Conservation (phyloP, 1,284 basidiomycete genomes). For the Tilletia horrida region DNA sequence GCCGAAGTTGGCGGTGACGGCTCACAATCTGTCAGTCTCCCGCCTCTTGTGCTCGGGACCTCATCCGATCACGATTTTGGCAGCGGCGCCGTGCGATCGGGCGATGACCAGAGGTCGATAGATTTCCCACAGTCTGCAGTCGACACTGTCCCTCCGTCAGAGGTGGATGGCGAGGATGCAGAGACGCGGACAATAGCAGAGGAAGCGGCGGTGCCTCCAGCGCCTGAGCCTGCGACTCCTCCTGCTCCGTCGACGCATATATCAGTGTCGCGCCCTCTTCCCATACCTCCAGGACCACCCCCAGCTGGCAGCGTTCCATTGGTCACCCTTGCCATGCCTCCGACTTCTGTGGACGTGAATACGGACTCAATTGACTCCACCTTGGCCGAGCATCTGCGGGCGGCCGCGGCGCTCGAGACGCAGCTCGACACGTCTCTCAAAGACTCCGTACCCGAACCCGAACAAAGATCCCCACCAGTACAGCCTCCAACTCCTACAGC, state of each 20-base stretch:
- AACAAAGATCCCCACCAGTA: too few relatives aligned
- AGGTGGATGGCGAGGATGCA: not conserved
- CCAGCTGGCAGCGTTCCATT: not conserved
- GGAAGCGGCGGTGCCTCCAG: too few relatives aligned
- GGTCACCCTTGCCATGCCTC: not conserved
- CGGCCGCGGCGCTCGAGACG: too few relatives aligned
- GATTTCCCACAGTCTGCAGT: not conserved
- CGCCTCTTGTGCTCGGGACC: not conserved
- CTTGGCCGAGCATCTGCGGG: too few relatives aligned
- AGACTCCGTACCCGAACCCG: too few relatives aligned
- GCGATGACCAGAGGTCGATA: not conserved
- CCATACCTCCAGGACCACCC: conserved; percentile 4
- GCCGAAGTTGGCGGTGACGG: not conserved
- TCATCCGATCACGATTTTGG: not conserved
- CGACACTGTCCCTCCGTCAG: not conserved
- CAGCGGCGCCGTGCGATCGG: not conserved
- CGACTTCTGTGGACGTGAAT: not conserved
- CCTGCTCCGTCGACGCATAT: too few relatives aligned
- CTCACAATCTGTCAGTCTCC: not conserved
- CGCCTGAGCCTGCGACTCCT: too few relatives aligned
- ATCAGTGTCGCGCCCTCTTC: not conserved
- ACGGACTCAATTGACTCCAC: too few relatives aligned
- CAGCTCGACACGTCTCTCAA: too few relatives aligned
- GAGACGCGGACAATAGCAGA: not conserved
- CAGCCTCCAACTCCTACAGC: too few relatives aligned